Conservation (phyloP, 1,284 basidiomycete species). For the Ustilago trichophora region DNA sequence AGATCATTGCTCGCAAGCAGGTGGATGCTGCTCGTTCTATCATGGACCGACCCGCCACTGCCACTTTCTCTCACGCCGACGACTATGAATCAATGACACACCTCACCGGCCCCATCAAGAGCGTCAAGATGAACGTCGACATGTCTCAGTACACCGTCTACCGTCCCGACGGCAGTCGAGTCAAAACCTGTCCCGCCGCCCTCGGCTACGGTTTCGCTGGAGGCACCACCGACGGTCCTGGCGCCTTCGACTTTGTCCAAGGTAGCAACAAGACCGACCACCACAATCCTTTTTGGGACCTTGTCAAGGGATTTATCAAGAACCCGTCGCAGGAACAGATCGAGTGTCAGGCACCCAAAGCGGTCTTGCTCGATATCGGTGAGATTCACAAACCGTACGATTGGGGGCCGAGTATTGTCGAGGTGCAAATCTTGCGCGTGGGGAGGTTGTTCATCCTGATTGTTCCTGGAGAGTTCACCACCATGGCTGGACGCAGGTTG, state of each 20-base stretch:
- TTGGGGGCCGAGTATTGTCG: constrained; percentile 80
- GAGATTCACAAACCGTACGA: constrained; percentile 72
- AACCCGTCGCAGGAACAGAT: constrained; percentile 74
- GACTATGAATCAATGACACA: constrained; percentile 27
- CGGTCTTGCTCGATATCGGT: constrained; percentile 71
- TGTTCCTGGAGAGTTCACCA: constrained; percentile 77
- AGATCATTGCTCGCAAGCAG: constrained; percentile 56
- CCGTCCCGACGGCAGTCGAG: constrained; percentile 75
- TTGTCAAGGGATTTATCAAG: constrained; percentile 75
- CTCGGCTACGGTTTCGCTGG: constrained; percentile 71
- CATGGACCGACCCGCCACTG: constrained; percentile 22
- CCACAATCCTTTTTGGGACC: constrained; percentile 83
- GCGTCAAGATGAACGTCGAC: constrained; percentile 69
- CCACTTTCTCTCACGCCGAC: background rate
- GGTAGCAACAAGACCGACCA: constrained; percentile 74
- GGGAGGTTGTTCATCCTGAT: constrained; percentile 81
- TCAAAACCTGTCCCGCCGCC: constrained; percentile 80
- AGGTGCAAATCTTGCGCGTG: constrained; percentile 81
- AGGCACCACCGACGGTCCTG: constrained; percentile 83
- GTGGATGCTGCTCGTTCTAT: constrained; percentile 48
- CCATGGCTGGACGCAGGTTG: constrained; percentile 70
- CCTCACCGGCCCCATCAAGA: constrained; percentile 35
- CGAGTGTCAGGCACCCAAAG: constrained; percentile 81
- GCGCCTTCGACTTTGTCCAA: constrained; percentile 81
- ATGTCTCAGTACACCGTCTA: constrained; percentile 76